Conservation (phyloP, 2,329 filamentous ascomycete species). For the Fusarium sublunatum region DNA sequence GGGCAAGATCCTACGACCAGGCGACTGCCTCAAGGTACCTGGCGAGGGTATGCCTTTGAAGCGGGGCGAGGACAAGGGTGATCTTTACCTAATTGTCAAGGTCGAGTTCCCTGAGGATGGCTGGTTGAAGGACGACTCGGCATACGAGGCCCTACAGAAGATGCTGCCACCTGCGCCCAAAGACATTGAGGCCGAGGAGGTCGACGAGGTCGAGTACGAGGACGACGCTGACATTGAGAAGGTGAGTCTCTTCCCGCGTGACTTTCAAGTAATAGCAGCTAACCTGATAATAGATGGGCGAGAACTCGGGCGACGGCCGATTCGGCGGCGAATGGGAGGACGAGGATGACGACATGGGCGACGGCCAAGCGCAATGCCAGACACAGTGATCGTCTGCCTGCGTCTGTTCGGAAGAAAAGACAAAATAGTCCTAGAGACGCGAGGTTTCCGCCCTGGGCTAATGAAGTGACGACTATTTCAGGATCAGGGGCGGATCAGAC, state of each 20-base stretch:
- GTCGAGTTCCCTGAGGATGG: slow-evolving; percentile 89
- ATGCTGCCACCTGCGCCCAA: slow-evolving; percentile 75
- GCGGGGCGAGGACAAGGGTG: slow-evolving; percentile 83
- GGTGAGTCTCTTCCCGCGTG: slow-evolving; percentile 56
- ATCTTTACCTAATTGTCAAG: slow-evolving; percentile 87
- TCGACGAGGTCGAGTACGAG: slow-evolving; percentile 90
- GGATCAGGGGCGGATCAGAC: slow-evolving; percentile 20
- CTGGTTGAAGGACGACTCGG: slow-evolving; percentile 80
- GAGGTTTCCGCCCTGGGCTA: slow-evolving; percentile 28
- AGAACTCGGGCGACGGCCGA: slow-evolving; percentile 74
- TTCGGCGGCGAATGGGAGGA: slow-evolving; percentile 73
- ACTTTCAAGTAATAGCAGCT: slow-evolving; percentile 10
- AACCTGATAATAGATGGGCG: slow-evolving; percentile 69
- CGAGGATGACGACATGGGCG: slow-evolving; percentile 77
- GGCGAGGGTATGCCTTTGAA: slow-evolving; percentile 97
- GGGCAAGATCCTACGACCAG: slow-evolving; percentile 84
- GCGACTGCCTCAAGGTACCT: slow-evolving; percentile 83
- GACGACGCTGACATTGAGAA: slow-evolving; percentile 85
- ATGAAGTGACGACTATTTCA: slow-evolving; percentile 46
- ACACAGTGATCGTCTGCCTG: slow-evolving; percentile 67
- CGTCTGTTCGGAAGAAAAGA: slow-evolving; percentile 10
- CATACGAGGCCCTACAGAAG: slow-evolving; percentile 76
- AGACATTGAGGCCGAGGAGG: slow-evolving; percentile 74
- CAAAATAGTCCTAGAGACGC: slow-evolving; percentile 24
- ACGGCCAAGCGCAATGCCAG: slow-evolving; percentile 75